These are phyloP conservation scores for Pseudogymnoascus sp. DNA, from an alignment of 2,329 filamentous ascomycete genomes.

Conservation along the genomic window DNA sequence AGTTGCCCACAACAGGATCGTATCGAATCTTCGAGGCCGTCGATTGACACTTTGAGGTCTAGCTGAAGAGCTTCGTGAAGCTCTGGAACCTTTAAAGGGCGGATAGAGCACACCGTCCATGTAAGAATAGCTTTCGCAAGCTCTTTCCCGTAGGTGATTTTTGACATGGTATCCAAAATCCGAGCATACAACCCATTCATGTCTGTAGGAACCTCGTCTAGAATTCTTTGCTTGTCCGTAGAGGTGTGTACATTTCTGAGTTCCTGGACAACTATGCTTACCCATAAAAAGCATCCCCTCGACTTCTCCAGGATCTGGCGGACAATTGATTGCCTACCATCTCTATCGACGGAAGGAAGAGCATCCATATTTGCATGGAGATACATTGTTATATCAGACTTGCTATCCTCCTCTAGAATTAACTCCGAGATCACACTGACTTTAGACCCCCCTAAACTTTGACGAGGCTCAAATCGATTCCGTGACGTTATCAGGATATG, in stretches of 20 bases:
- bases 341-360: neutral
- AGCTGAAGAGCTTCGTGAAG: neutral
- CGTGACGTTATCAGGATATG: neutral
- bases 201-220: constrained; percentile 29
- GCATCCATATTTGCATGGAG: neutral
- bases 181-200: constrained; percentile 25
- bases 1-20: neutral
- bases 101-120: neutral
- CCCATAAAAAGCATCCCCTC: neutral
- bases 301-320: neutral
- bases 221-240: constrained; percentile 23
- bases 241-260: neutral
- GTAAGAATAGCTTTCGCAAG: neutral
- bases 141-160: constrained; percentile 20
- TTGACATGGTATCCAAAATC: constrained; percentile 15
- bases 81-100: neutral
- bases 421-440: neutral
- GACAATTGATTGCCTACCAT: neutral
- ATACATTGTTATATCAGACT: neutral
- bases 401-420: neutral
- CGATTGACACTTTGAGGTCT: neutral
- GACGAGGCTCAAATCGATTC: neutral
- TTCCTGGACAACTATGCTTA: neutral
- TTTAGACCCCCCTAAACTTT: neutral
- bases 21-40: neutral